phyloP scores from a whole-genome alignment of 768 basidiomycete species.

The Boletellus ananiceps region DNA sequence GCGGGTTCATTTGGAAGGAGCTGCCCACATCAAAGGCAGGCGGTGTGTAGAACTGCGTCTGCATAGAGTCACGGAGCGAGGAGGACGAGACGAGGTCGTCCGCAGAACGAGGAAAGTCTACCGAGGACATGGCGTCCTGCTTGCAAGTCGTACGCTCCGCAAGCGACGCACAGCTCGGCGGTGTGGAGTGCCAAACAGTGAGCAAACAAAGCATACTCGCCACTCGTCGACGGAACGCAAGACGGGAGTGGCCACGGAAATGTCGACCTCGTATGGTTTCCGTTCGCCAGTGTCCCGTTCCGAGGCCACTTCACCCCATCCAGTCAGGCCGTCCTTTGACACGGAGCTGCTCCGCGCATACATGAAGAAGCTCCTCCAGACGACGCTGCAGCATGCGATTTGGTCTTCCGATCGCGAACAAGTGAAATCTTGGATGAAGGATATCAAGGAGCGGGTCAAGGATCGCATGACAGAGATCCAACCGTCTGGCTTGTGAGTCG shows the following conservation, averaged over 20 bases:
- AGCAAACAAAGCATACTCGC: slow-evolving; percentile 19
- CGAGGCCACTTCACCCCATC: slow-evolving; percentile 44
- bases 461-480: slow-evolving; percentile 83
- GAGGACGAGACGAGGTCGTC: slow-evolving; percentile 35
- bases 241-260: slow-evolving; percentile 1
- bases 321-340: slow-evolving; percentile 60
- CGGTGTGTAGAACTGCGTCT: slow-evolving; percentile 48
- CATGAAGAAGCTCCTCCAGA: slow-evolving; percentile 75
- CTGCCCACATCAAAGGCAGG: slow-evolving; percentile 53
- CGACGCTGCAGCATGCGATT: slow-evolving; percentile 55
- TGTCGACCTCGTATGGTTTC: slow-evolving; percentile 36
- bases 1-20: slow-evolving; percentile 79
- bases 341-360: slow-evolving; percentile 68
- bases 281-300: slow-evolving; percentile 63
- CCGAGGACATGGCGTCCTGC: slow-evolving; percentile 51
- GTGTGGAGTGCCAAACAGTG: slow-evolving; percentile 17
- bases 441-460: slow-evolving; percentile 80
- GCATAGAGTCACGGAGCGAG: slow-evolving; percentile 34
- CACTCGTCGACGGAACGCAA: not conserved
- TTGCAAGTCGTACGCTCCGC: not conserved
- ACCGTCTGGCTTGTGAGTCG: slow-evolving; percentile 73
- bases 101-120: slow-evolving; percentile 52
- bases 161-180: too few species aligned
- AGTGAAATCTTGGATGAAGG: slow-evolving; percentile 73
- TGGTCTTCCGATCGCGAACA: slow-evolving; percentile 73